Base-by-base conservation (phyloP, 768 basidiomycete species). In the Paxillus rubicundulus region DNA sequence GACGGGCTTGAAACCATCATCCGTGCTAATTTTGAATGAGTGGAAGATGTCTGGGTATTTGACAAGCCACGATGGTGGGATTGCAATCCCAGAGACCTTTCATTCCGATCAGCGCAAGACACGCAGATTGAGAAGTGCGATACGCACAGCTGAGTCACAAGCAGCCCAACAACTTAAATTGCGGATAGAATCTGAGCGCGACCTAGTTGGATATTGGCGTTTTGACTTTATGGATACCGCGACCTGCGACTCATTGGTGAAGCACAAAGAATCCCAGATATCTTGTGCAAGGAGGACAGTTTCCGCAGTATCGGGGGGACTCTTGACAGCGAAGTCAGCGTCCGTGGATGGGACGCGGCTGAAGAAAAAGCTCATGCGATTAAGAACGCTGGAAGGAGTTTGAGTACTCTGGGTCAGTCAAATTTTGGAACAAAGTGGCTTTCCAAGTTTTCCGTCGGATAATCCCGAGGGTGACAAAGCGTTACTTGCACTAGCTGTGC, bases 61-160 rank as follows among this genome's bases (percentile, higher is more conserved):
- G 45, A 53, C 58, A 17, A 70, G 56, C 80, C 78, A 82, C 36
- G 64, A 50, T 2, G 66, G 50, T 14, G 80, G 80, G 36, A 83
- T 49, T 21, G 37, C 50, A 18, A 72, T 60, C 47, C 58, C 70
- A 27, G 68, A 61, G 17, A 80, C 54, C 45, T 72, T 61, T 40
- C 62, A 60, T 30, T 9, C 38, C 54, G 56, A 70, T 78, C 47
- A 50, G 55, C 49, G 32, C 45, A 50, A 16, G 30, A 45, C 47
- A 18, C 41, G 13, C 30, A 30, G 3, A 39, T 27, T 20, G 17
- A 8, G n/a, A 30, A 30, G 28, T 16, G 20, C 9, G 40, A 51
- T 40, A 59, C 71, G 54, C 34, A 82, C 82, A 60, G 69, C 62
- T n/a, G 72, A 65, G 62, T 70, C 67, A 27, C 36, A 49, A 33